Evolutionary conservation across 805 yeast species (phyloP).

Genomic region (Saccharomycopsis sp.): DNA sequence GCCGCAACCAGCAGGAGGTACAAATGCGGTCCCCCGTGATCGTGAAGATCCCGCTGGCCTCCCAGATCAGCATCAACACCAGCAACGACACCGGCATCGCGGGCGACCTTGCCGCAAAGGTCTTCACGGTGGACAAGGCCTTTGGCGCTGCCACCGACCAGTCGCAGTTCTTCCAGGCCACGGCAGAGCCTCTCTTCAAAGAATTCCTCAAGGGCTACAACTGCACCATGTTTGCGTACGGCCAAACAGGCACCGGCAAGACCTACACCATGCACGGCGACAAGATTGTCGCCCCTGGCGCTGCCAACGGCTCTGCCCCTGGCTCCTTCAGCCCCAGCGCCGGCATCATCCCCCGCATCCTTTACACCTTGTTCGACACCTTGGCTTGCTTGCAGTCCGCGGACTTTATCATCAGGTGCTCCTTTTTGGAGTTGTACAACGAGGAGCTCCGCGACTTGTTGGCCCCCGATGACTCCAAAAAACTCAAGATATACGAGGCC

Average conservation of each 20-base stretch:
- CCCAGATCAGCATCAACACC: slow-evolving; percentile 17
- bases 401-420: slow-evolving; percentile 64
- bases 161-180: slow-evolving; percentile 50
- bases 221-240: slow-evolving; percentile 79
- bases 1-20: slow-evolving; percentile 50
- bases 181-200: slow-evolving; percentile 52
- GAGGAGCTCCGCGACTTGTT: slow-evolving; percentile 76
- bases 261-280: slow-evolving; percentile 76
- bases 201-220: slow-evolving; percentile 72
- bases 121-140: slow-evolving; percentile 68
- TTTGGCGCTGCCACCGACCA: slow-evolving; percentile 82
- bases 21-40: slow-evolving; percentile 51
- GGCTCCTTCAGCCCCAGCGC: slow-evolving; percentile 37
- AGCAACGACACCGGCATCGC: slow-evolving; percentile 16
- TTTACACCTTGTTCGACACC: slow-evolving; percentile 44
- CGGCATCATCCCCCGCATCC: slow-evolving; percentile 55
- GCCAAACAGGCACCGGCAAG: slow-evolving; percentile 89
- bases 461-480: slow-evolving; percentile 35
- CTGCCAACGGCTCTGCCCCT: no score
- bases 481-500: slow-evolving; percentile 43
- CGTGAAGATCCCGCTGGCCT: slow-evolving; percentile 35
- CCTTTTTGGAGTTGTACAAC: slow-evolving; percentile 79
- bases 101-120: slow-evolving; percentile 29
- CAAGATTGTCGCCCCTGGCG: slow-evolving; percentile 26
- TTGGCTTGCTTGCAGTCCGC: slow-evolving; percentile 29